Base-by-base conservation (phyloP, 352 stramenopile genomes). In the Blastocystis sp. region DNA sequence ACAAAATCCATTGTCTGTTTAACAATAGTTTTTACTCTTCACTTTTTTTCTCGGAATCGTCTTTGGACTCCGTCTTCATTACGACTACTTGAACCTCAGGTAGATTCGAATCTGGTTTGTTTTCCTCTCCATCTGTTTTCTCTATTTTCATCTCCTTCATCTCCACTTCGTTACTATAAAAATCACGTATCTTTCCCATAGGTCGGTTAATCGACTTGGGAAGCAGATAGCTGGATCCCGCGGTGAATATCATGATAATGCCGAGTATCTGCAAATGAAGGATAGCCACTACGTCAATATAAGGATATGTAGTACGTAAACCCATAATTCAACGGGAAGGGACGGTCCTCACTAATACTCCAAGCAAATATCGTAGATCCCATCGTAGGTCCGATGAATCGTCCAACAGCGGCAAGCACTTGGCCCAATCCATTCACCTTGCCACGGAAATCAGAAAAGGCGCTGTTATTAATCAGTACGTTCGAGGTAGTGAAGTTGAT, bases 401-500 rank as follows among this genome's bases (percentile, higher is more conserved):
- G 55, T 11, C 78, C 78, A 37, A 89, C 26, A 8, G 78, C 63
- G 3, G 78, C 55, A 30, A 89, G 26, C 8, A 89, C 78, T 30
- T 89, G 78, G 6, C 78, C 78, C 1, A 89, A 30, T 24, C 78
- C 78, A 43, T 89, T 89, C 4, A 89, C 78, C 30, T 78, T 89
- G 1, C 56, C 78, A 26, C 78, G 53, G 78, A 78, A 89, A 30
- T 89, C 78, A 16, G 43, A 3, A 16, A 62, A 89, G 16, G 78
- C 70, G 66, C 63, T 79, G 66, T 89, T 89, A 47, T 62, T 89
- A 39, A 89, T 89, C 11, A 89, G 34, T 3, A 89, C 78, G 20
- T 55, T 89, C 20, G 30, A 69, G 53, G 55, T 53, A 6, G 78
- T 89, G 64, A 76, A 79, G 43, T 79, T 89, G 66, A 76, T 76